Evolutionary conservation across 768 basidiomycete species (phyloP), one percentile per base, ranked within the genome.

Genomic region (Strobilomyces dryophilus): DNA sequence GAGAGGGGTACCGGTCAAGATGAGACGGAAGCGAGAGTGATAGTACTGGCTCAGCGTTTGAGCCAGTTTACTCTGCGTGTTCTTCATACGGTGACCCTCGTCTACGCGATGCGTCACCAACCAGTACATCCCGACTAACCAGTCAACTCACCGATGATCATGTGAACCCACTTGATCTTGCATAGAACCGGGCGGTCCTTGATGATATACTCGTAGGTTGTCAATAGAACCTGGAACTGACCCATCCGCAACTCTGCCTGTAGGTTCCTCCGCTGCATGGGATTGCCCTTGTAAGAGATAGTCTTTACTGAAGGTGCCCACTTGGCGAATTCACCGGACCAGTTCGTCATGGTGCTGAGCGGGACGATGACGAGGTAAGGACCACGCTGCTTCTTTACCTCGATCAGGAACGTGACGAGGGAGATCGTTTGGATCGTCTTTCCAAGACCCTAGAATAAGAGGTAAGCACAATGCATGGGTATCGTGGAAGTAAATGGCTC

Each of bases 41-140:
- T 98, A 98, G 71, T 88, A 92, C 41, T 89, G 89, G 15, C 89
- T 91, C 32, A 98, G 79, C 1, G 95, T 98, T 68, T 92, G 88
- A 4, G 84, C 80, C 35, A 97, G 81, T 74, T 95, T 95, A 75
- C 75, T 92, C 79, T 72, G 92, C 14, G 84, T 94, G 66, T 98
- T 97, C 76, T 98, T 98, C 92, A 97, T 93, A 66, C 94, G 89
- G 71, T 97, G 94, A 61, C 94, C 94, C 79, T 98, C 94, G 66
- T 98, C 87, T 91, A 46, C 21, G 14, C 21, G 29, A 9, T 9
- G 29, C 29, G 29, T 29, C 9, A 29, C 29, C 29, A 9, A 29
- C 29, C 29, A 9, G 29, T 6, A 6, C 29, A 29, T 29, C 29
- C 29, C 29, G 29, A 9, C 29, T 29, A 6, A 29, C 29, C 29